These are phyloP conservation scores for Nannizzia gypsea DNA, from an alignment of 2,329 filamentous ascomycete species.

Conservation along the genomic window DNA sequence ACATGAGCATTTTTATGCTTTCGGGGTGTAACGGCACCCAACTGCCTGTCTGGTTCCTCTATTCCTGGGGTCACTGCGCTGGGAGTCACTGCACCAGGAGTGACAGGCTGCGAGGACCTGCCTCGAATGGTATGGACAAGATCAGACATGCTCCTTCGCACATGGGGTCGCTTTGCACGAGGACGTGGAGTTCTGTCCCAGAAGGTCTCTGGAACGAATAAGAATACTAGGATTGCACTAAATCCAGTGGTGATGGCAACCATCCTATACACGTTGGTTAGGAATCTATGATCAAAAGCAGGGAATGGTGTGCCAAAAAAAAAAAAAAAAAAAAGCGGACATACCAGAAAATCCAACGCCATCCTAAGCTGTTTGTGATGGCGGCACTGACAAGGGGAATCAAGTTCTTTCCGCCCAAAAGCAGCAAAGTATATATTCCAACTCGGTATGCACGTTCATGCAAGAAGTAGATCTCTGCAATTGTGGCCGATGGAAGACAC, in stretches of 20 bases:
- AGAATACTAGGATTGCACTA: slow-evolving; percentile 60
- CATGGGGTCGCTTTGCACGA: slow-evolving; percentile 31
- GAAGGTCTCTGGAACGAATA: slow-evolving; percentile 90
- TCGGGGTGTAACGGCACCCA: slow-evolving; percentile 8
- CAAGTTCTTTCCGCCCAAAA: slow-evolving; percentile 85
- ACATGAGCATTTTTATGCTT: slow-evolving; percentile 40
- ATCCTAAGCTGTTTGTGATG: slow-evolving; percentile 64
- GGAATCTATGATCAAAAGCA: not conserved
- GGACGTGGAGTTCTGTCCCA: slow-evolving; percentile 71
- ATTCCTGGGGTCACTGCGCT: not conserved
- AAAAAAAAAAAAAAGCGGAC: slow-evolving; percentile 15
- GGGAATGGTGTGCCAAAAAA: no score
- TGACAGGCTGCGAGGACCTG: slow-evolving; percentile 16
- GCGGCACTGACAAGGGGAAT: slow-evolving; percentile 76
- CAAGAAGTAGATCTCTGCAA: slow-evolving; percentile 92
- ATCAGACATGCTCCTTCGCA: slow-evolving; percentile 28
- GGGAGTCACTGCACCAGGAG: not conserved
- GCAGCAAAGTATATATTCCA: slow-evolving; percentile 80
- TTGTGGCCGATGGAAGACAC: slow-evolving; percentile 82
- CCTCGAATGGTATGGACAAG: slow-evolving; percentile 28
- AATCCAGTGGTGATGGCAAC: slow-evolving; percentile 68
- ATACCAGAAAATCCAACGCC: slow-evolving; percentile 86
- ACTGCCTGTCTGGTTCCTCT: slow-evolving; percentile 13
- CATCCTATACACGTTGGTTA: slow-evolving; percentile 44
- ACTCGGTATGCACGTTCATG: slow-evolving; percentile 88